Evolutionary conservation across 139 green algal species (phyloP).

Genomic region (Eudorina sp.): DNA sequence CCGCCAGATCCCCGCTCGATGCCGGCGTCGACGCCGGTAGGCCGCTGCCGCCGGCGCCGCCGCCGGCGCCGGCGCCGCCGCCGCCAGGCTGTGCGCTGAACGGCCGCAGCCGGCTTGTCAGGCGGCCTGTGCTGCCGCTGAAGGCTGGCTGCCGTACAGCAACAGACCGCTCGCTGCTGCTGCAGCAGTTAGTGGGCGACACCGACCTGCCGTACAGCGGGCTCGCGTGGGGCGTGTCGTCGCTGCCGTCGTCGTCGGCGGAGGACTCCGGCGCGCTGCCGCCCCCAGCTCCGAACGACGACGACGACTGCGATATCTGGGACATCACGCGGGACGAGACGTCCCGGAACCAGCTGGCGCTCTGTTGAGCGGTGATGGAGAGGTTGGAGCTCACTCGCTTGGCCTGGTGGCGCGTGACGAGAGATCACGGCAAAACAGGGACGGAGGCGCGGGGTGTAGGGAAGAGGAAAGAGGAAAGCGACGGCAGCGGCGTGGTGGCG

Average conservation of each 20-base stretch:
- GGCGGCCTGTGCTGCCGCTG: neutral
- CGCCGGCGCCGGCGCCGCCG: neutral
- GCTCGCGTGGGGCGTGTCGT: neutral
- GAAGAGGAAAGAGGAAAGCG: neutral
- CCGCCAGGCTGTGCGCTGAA: neutral
- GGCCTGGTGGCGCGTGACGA: neutral
- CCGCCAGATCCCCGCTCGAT: neutral
- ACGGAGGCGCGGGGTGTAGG: neutral
- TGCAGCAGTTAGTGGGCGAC: neutral
- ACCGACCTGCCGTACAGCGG: neutral
- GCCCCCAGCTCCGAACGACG: no score
- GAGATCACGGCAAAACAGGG: neutral
- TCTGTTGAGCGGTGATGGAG: constrained; percentile 1
- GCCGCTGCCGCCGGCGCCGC: neutral
- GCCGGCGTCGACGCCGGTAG: constrained; percentile 8
- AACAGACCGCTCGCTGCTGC: neutral
- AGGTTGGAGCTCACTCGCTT: constrained; percentile 36
- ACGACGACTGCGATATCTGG: neutral
- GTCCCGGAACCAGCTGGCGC: constrained; percentile 33
- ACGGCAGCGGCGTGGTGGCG: neutral
- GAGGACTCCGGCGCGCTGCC: neutral
- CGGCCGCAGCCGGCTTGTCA: constrained; percentile 3
- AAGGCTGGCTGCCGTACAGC: neutral
- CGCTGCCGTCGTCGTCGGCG: neutral
- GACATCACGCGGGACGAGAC: neutral